A percentile compares a stretch with the other conserved stretches of the same genome.
Evolutionary conservation across 2,329 filamentous ascomycete genomes (phyloP).

Genomic region (Trichoderma gracile): DNA sequence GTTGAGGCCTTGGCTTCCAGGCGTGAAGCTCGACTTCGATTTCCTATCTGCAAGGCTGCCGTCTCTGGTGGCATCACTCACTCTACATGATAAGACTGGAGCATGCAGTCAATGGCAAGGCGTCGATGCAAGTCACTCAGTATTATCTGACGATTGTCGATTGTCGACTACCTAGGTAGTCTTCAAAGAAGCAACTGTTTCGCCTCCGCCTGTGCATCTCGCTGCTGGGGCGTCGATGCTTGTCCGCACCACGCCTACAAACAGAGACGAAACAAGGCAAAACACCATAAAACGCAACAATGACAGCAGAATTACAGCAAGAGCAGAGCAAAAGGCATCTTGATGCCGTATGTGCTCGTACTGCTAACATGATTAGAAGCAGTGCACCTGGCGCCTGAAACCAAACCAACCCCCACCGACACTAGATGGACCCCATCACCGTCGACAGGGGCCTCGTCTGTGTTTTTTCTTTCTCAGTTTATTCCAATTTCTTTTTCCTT

Average conservation of each 20-base stretch:
- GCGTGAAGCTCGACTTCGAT: not conserved
- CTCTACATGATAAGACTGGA: no score
- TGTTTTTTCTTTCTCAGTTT: not conserved
- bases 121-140: not conserved
- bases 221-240: not conserved
- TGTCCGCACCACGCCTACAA: not conserved
- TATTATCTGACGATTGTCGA: not conserved
- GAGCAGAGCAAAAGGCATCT: not conserved
- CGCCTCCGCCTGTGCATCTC: not conserved
- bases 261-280: no score
- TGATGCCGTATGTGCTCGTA: no score
- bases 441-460: constrained; percentile 2
- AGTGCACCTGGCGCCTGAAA: constrained; percentile 14
- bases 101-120: not conserved
- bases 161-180: no score
- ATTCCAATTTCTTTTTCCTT: not conserved
- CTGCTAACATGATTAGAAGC: not conserved
- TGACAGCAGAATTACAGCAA: not conserved
- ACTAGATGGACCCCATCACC: constrained; percentile 10
- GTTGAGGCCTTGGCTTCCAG: not conserved
- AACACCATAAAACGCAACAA: no score
- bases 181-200: not conserved
- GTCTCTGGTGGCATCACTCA: not conserved
- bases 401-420: constrained; percentile 8
- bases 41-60: not conserved